Percentiles rank a stretch among this genome's conserved stretches.
Conservation (phyloP, 768 basidiomycete species). For the Crassisporium funariophilum region DNA sequence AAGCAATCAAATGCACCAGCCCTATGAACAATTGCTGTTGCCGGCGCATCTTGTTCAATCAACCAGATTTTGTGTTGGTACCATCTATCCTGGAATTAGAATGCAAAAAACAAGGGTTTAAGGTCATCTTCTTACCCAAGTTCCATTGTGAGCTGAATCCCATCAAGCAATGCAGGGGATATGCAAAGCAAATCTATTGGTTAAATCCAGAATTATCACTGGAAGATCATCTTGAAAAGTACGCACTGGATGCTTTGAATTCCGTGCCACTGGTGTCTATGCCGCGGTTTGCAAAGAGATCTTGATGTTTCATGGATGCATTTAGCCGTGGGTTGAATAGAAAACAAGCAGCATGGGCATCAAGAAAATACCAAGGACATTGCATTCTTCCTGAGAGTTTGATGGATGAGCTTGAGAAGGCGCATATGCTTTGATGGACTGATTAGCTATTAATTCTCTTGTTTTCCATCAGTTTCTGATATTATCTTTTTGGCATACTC, state of each 20-base stretch:
- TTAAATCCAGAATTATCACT: slow-evolving; percentile 6
- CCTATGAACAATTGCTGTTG: too few relatives aligned
- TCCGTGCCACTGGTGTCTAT: slow-evolving; percentile 5
- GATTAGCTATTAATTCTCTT: background rate
- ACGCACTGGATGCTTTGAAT: slow-evolving; percentile 6
- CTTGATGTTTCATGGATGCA: slow-evolving; percentile 21
- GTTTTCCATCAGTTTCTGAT: background rate
- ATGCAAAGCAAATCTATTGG: slow-evolving; percentile 15
- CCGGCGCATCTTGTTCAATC: too few relatives aligned
- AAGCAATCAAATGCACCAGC: too few relatives aligned
- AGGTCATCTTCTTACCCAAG: slow-evolving; percentile 17
- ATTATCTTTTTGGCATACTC: too few relatives aligned
- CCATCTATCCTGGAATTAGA: background rate
- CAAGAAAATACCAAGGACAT: slow-evolving; percentile 20
- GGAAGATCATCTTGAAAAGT: slow-evolving; percentile 9
- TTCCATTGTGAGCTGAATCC: slow-evolving; percentile 23
- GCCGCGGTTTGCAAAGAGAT: slow-evolving; percentile 8
- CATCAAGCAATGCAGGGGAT: slow-evolving; percentile 23
- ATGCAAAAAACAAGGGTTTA: slow-evolving; percentile 9
- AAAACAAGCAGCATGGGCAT: slow-evolving; percentile 22
- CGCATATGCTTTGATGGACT: background rate
- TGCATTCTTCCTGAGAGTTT: slow-evolving; percentile 13
- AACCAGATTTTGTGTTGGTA: background rate
- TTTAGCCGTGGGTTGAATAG: slow-evolving; percentile 20
- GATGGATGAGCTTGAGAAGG: background rate